phyloP scores from a whole-genome alignment of 106 monocot genomes.

The Hemerocallis citrina region DNA sequence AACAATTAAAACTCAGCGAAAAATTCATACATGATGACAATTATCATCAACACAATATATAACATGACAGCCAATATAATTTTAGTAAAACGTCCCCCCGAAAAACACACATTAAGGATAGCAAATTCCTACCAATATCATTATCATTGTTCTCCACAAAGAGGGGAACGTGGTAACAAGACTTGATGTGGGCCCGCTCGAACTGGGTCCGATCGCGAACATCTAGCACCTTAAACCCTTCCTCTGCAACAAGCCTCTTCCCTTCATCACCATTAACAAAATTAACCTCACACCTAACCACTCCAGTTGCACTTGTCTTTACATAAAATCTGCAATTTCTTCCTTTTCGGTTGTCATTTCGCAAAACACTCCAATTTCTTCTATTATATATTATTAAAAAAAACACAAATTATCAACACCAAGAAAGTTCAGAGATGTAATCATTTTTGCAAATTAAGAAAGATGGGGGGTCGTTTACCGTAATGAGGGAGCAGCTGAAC shows the following conservation, averaged over 20 bases:
- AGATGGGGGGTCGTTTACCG: constrained; percentile 3
- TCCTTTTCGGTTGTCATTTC: constrained; percentile 3
- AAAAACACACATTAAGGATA: neutral
- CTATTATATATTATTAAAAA: neutral
- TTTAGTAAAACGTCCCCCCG: neutral
- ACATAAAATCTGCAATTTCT: constrained; percentile 7
- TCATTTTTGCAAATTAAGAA: neutral
- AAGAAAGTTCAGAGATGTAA: neutral
- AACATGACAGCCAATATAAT: too few species aligned
- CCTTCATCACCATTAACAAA: constrained; percentile 81
- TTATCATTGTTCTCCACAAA: constrained; percentile 85
- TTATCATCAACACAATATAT: neutral
- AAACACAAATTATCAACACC: neutral
- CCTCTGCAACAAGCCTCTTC: constrained; percentile 73
- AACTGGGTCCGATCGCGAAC: constrained; percentile 71
- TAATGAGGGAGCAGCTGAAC: constrained; percentile 9
- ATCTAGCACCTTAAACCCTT: constrained; percentile 67
- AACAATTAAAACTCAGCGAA: neutral
- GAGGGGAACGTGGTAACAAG: constrained; percentile 60
- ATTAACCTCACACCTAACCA: constrained; percentile 52
- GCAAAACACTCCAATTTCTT: constrained; percentile 17
- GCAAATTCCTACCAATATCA: constrained; percentile 48
- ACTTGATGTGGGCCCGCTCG: constrained; percentile 64
- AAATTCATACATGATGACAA: neutral
- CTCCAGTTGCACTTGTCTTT: constrained; percentile 14